Percentiles rank a stretch among this genome's conserved stretches.
Evolutionary conservation across 176 grass and related monocot species (phyloP).

Genomic region (Elaeis guineensis): DNA sequence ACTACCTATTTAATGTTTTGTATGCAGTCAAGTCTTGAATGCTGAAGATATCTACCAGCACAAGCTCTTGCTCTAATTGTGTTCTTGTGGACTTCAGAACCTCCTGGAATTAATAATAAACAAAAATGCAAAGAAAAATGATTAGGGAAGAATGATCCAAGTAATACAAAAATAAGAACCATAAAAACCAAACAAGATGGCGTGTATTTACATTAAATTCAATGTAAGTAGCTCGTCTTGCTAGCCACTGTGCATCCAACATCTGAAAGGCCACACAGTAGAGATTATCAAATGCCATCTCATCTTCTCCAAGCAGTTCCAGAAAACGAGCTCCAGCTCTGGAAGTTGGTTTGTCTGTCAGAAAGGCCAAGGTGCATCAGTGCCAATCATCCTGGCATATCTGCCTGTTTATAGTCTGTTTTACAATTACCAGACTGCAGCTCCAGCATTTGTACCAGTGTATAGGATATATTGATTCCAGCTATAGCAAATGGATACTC

Average conservation of each 20-base stretch:
- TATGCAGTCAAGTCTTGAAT: conserved; percentile 21
- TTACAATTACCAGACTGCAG: conserved; percentile 52
- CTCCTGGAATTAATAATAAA: background rate
- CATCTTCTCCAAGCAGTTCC: conserved; percentile 51
- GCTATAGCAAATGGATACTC: conserved; percentile 98
- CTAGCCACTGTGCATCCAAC: conserved; percentile 72
- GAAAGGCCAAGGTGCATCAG: background rate
- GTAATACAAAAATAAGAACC: conserved; percentile 1
- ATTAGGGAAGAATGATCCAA: conserved; percentile 21
- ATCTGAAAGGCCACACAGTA: conserved; percentile 70
- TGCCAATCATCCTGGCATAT: no score
- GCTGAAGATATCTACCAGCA: conserved; percentile 1
- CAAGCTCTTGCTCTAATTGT: conserved; percentile 11
- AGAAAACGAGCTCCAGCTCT: conserved; percentile 56
- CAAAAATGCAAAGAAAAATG: background rate
- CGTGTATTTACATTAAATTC: conserved; percentile 63
- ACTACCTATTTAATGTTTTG: background rate
- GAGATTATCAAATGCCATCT: conserved; percentile 73
- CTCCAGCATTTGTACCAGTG: conserved; percentile 85
- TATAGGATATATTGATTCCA: conserved; percentile 89
- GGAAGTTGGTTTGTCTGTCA: conserved; percentile 41
- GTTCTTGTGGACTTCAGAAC: conserved; percentile 18
- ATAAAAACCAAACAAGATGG: background rate
- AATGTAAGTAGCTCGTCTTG: conserved; percentile 70
- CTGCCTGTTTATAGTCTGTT: no score